These are phyloP conservation scores for Amanita muscaria DNA, from an alignment of 768 basidiomycete genomes.

Conservation along the genomic window DNA sequence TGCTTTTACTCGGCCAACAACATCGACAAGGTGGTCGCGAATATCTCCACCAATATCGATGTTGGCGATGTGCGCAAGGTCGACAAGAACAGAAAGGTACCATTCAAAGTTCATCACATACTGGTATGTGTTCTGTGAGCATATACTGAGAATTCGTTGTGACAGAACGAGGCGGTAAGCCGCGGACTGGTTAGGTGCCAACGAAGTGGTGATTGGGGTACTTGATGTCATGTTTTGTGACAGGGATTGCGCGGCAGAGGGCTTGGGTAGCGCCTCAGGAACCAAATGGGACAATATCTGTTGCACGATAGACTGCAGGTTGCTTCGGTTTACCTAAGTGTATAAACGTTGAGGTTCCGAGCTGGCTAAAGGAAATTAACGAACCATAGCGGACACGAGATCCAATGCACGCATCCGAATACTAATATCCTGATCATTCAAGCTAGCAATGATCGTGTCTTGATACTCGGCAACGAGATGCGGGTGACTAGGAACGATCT, in stretches of 20 bases:
- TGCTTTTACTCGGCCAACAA: conserved; percentile 72
- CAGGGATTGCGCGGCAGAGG: conserved; percentile 56
- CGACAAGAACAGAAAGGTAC: conserved; percentile 92
- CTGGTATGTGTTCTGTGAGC: conserved; percentile 75
- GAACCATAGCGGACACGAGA: conserved; percentile 86
- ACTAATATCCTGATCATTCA: conserved; percentile 90
- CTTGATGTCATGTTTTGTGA: conserved; percentile 32
- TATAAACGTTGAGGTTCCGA: conserved; percentile 3
- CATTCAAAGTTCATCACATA: conserved; percentile 93
- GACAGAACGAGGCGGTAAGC: conserved; percentile 82
- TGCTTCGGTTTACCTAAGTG: conserved; percentile 70
- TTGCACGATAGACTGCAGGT: conserved; percentile 83
- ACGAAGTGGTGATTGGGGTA: conserved; percentile 21
- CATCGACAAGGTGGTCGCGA: conserved; percentile 78
- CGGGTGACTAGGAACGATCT: conserved; percentile 90
- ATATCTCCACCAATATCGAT: conserved; percentile 73
- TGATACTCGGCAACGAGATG: conserved; percentile 88
- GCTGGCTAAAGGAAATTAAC: conserved; percentile 11
- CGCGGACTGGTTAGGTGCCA: conserved; percentile 60
- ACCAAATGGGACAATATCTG: conserved; percentile 85
- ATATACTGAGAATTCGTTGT: conserved; percentile 78
- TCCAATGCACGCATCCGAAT: conserved; percentile 96
- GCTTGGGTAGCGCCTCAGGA: conserved; percentile 42
- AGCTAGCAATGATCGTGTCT: conserved; percentile 79
- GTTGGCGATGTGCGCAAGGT: conserved; percentile 80